These are phyloP conservation scores for Jacaranda mimosifolia DNA, from an alignment of 257 asterid species.

Conservation along the genomic window DNA sequence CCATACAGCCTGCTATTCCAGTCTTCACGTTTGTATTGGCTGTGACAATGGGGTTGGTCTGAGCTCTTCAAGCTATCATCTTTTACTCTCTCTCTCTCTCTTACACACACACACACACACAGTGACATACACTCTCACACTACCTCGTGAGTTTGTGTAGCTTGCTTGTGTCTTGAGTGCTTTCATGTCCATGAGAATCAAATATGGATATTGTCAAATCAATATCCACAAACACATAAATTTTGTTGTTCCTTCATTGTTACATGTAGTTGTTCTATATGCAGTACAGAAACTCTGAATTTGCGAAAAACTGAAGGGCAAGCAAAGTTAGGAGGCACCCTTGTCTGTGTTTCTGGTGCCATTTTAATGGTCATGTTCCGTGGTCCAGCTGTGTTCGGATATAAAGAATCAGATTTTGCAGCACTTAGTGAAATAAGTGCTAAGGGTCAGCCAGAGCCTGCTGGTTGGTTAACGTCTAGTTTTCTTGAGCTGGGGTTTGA, in stretches of 20 bases:
- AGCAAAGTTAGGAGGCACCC: slow-evolving; percentile 89
- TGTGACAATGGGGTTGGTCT: slow-evolving; percentile 87
- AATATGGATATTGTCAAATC: background rate
- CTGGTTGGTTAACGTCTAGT: slow-evolving; percentile 75
- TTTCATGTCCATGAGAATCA: background rate
- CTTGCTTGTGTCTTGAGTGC: background rate
- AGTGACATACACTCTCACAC: too few species aligned
- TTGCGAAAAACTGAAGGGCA: slow-evolving; percentile 81
- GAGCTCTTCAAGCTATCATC: slow-evolving; percentile 26
- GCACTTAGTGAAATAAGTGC: slow-evolving; percentile 72
- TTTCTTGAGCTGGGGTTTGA: slow-evolving; percentile 72
- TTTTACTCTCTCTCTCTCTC: slow-evolving; percentile 23
- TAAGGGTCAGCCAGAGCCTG: slow-evolving; percentile 85
- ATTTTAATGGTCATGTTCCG: slow-evolving; percentile 85
- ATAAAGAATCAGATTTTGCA: slow-evolving; percentile 63
- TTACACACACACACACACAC: background rate
- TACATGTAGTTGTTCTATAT: slow-evolving; percentile 50
- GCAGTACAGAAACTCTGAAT: slow-evolving; percentile 92
- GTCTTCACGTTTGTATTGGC: slow-evolving; percentile 94
- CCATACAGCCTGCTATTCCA: slow-evolving; percentile 95
- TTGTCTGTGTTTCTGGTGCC: slow-evolving; percentile 91
- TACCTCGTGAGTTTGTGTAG: background rate
- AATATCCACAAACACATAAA: background rate
- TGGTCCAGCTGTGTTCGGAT: slow-evolving; percentile 86
- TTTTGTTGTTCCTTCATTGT: slow-evolving; percentile 6